Base-by-base conservation (phyloP, 306 rosid genomes). In the Castanea sativa region DNA sequence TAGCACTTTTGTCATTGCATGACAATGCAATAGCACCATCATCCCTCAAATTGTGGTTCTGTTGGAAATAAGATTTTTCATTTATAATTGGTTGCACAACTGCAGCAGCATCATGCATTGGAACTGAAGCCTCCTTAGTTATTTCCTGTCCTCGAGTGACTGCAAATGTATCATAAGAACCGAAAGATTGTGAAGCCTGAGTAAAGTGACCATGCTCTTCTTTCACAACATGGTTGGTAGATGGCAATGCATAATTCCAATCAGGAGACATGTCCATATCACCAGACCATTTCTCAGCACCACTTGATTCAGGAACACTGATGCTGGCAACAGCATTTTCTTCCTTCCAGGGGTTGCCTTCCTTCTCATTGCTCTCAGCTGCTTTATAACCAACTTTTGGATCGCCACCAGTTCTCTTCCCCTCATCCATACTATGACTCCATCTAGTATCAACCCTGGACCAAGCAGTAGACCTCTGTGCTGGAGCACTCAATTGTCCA, bases 221-320 rank as follows among this genome's bases (percentile, higher is more conserved):
- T 84, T 91, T 91, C 76, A 78, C 82, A 65, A 76, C 75, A 75
- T 52, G 78, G 75, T 86, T 84, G 64, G 93, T 86, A 53, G 93
- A 83, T 75, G 84, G 84, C 60, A 83, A 71, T 38, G 78, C 65
- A 81, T 89, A 93, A 69, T 94, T 84, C 98, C 98, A 94, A 86
- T 92, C 97, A 60, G 97, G 98, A 65, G 97, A 94, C 94, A 92
- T 92, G 84, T 91, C 85, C 80, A 83, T 88, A 85, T 90, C 92
- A 80, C 88, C 98, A 57, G 81, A 78, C 99, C 99, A 93, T 76
- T 88, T 89, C 71, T 86, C 94, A 75, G 79, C 60, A 78, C 80
- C 92, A 80, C 83, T 80, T 52, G 88, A 57, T 76, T 88, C 91
- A 73, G 91, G 69, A 45, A 61, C 76, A 20, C 61, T 86, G 55